A percentile compares a stretch with the other conserved stretches of the same genome.
phyloP scores from a whole-genome alignment of 768 basidiomycete species.

The Termitomyces sp. region DNA sequence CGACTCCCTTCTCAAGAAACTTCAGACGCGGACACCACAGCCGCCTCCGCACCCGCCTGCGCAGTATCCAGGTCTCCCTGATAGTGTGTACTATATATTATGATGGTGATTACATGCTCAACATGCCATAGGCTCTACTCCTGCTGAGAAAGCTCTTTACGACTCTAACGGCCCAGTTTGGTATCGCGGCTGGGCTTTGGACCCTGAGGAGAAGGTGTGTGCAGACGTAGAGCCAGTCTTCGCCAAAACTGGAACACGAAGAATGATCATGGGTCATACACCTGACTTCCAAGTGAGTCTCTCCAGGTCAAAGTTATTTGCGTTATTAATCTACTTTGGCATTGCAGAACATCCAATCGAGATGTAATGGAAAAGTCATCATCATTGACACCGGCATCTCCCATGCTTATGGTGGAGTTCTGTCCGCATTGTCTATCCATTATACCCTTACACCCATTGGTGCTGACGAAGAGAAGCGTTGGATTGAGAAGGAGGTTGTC shows the following conservation, averaged over 20 bases:
- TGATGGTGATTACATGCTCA: constrained; percentile 22
- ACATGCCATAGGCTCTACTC: constrained; percentile 41
- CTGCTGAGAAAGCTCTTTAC: constrained; percentile 71
- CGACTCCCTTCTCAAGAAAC: constrained; percentile 60
- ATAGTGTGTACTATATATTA: constrained; percentile 24
- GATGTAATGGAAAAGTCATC: constrained; percentile 90
- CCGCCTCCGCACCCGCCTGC: constrained; percentile 82
- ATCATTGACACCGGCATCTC: constrained; percentile 98
- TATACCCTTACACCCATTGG: constrained; percentile 73
- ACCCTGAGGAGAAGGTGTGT: constrained; percentile 69
- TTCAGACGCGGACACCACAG: constrained; percentile 55
- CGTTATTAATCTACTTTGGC: neutral
- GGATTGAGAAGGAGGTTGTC: constrained; percentile 64
- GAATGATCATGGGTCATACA: constrained; percentile 97
- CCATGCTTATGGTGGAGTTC: constrained; percentile 89
- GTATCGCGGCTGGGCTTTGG: constrained; percentile 92
- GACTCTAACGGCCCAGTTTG: constrained; percentile 81
- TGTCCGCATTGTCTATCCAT: constrained; percentile 84
- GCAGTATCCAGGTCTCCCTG: constrained; percentile 70
- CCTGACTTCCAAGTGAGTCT: constrained; percentile 71
- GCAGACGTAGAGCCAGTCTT: constrained; percentile 67
- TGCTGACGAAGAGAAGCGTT: constrained; percentile 30
- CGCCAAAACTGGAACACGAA: constrained; percentile 70
- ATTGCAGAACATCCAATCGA: constrained; percentile 67
- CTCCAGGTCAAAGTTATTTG: neutral